Evolutionary conservation across 2,329 filamentous ascomycete species (phyloP).

Genomic region (Eutypella sp.): DNA sequence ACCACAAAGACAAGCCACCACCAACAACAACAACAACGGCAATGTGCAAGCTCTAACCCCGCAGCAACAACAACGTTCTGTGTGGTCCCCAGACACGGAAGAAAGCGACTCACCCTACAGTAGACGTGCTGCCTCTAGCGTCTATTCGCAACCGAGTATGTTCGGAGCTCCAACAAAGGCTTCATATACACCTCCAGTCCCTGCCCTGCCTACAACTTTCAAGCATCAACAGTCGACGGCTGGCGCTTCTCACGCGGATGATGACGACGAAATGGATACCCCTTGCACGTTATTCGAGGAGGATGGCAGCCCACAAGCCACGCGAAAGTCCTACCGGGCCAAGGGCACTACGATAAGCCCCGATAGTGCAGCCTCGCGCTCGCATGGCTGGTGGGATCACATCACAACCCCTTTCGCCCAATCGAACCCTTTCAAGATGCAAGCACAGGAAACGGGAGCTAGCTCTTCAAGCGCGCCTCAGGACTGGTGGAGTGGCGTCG

Average conservation of each 20-base stretch:
- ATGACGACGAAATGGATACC: slow-evolving; percentile 40
- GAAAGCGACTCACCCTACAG: slow-evolving; percentile 41
- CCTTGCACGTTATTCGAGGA: slow-evolving; percentile 68
- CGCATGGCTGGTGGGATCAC: slow-evolving; percentile 73
- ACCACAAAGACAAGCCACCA: slow-evolving; percentile 14
- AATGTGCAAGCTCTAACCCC: slow-evolving; percentile 20
- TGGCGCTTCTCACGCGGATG: slow-evolving; percentile 38
- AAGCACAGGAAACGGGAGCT: slow-evolving; percentile 15
- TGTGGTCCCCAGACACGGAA: slow-evolving; percentile 60
- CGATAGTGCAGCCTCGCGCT: slow-evolving; percentile 47
- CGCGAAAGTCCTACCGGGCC: slow-evolving; percentile 33
- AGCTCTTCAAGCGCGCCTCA: slow-evolving; percentile 6
- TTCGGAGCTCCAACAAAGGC: slow-evolving; percentile 21
- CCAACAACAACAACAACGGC: slow-evolving; percentile 16
- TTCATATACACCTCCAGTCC: slow-evolving; percentile 53
- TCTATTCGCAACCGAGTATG: slow-evolving; percentile 55
- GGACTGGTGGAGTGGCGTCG: slow-evolving; percentile 24
- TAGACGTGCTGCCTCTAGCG: slow-evolving; percentile 47
- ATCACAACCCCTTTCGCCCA: slow-evolving; percentile 64
- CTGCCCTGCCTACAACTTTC: slow-evolving; percentile 46
- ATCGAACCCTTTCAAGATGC: slow-evolving; percentile 36
- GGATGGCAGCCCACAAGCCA: slow-evolving; percentile 46
- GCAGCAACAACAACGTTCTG: slow-evolving; percentile 41
- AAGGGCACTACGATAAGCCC: slow-evolving; percentile 34
- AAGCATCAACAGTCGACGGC: slow-evolving; percentile 28